Percentiles rank a stretch among this genome's conserved stretches.
phyloP scores from a whole-genome alignment of 768 basidiomycete species.

The Suillus ampliporus region DNA sequence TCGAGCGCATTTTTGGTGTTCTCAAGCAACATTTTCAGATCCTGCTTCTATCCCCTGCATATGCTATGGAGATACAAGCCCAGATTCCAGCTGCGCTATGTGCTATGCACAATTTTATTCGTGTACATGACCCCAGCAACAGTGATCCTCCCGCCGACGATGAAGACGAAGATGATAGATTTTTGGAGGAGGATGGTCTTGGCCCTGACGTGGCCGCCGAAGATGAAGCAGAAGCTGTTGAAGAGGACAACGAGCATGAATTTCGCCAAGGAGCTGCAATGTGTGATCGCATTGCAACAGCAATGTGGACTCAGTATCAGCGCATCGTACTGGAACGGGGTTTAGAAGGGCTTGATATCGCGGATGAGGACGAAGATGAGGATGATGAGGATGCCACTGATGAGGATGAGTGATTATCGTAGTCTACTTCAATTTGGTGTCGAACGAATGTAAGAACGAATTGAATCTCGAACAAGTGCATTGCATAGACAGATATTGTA shows the following conservation, averaged over 20 bases:
- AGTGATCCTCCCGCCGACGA: neutral
- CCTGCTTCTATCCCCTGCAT: no score
- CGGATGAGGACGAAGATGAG: neutral
- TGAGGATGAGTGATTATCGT: neutral
- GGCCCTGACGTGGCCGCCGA: neutral
- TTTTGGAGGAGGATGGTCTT: neutral
- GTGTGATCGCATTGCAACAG: neutral
- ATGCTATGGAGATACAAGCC: slow-evolving; percentile 19
- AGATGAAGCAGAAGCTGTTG: neutral
- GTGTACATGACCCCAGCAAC: slow-evolving; percentile 16
- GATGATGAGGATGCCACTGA: neutral
- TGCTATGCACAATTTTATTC: slow-evolving; percentile 33
- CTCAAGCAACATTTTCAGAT: no score
- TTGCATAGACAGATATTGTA: no score
- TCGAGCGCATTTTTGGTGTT: no score
- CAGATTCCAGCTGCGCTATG: slow-evolving; percentile 26
- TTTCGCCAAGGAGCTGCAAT: neutral
- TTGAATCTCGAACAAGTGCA: no score
- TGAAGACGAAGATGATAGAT: neutral
- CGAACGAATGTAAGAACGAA: no score
- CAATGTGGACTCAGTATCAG: neutral
- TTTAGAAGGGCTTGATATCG: neutral
- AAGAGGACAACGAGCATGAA: neutral
- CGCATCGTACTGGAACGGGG: neutral
- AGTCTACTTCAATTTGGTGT: neutral